Base-by-base conservation (phyloP, 163 green algal genomes). In the Scenedesmus sp. region DNA sequence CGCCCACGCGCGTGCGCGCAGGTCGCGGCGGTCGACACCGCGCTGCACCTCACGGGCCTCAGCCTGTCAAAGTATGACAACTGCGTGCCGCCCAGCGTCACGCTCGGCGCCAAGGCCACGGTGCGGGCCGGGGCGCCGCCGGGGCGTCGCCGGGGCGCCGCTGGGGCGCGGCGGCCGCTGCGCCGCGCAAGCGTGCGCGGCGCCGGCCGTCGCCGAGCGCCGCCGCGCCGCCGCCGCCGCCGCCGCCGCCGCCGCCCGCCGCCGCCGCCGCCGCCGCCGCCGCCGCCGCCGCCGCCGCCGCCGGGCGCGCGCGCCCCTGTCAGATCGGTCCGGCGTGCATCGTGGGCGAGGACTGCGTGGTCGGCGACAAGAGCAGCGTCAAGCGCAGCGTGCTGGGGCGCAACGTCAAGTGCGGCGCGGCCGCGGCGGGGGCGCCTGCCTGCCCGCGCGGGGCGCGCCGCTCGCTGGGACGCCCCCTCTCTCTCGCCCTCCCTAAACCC, bases 301-400 rank as follows among this genome's bases (percentile, higher is more conserved):
- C 20, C 57, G n/a, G n/a, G n/a, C n/a, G n/a, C n/a, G n/a, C n/a
- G n/a, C n/a, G n/a, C n/a, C n/a, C n/a, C n/a, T n/a, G n/a, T 9
- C 78, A 83, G 81, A 66, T 88, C 20, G 70, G 78, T 7, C 53
- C 82, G 4, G 88, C 76, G n/a, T 97, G 93, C 85, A 90, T 97
- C 53, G 78, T 98, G 3, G 93, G 89, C 5, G 85, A 87, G 31
- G 84, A 85, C 44, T 88, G 54, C 34, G 47, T 63, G 22, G 73
- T 98, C 33, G 95, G 89, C 10, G 94, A 97, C 84, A 96, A 93
- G 74, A 91, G 78, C 76, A 93, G 79, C 80, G 90, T 98, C 29
- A 98, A 98, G 88, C 75, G 92, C 13, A 91, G 83, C 2, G 91
- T 98, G 26, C 85, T 98, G 34, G 94, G 93, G 22, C 31, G 34